Conservation (phyloP, 371 early-diverging fungal species). For the Umbelopsis sp. region DNA sequence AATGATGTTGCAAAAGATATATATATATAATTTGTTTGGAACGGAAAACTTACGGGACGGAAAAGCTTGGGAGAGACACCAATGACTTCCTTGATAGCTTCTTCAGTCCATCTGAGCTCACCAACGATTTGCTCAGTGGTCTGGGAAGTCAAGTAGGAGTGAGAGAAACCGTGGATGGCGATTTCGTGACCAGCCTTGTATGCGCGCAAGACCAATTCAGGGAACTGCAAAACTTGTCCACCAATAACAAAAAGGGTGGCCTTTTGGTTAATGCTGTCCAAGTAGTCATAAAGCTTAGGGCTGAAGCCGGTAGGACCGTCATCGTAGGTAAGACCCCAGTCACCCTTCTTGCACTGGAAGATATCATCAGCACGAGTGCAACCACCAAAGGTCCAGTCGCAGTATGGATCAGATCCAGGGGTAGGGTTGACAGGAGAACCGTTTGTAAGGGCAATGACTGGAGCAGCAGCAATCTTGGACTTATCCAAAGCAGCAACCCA, state of each 20-base stretch:
- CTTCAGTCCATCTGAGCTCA: constrained; percentile 72
- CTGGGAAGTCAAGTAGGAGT: constrained; percentile 62
- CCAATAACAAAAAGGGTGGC: constrained; percentile 71
- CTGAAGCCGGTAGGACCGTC: constrained; percentile 63
- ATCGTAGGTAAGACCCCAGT: constrained; percentile 67
- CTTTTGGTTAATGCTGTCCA: constrained; percentile 54
- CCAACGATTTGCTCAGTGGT: constrained; percentile 71
- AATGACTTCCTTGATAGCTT: constrained; percentile 65
- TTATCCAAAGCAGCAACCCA: constrained; percentile 44
- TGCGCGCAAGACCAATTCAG: constrained; percentile 54
- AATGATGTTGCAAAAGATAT: too few relatives aligned
- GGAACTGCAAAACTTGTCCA: constrained; percentile 54
- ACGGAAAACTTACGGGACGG: constrained; percentile 41
- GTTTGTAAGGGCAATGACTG: constrained; percentile 34
- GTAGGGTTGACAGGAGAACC: constrained; percentile 19
- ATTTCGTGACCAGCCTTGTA: constrained; percentile 52
- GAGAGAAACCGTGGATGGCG: constrained; percentile 56
- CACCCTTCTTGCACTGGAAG: constrained; percentile 35
- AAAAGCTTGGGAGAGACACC: constrained; percentile 55
- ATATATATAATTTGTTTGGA: too few relatives aligned
- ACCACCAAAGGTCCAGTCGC: constrained; percentile 61
- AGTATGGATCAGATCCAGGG: constrained; percentile 40
- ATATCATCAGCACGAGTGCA: constrained; percentile 54
- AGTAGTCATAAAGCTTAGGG: constrained; percentile 48
- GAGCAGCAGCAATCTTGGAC: constrained; percentile 40